Percentiles rank a stretch among this genome's conserved stretches.
These are phyloP conservation scores for Dactylonectria estremocensis DNA, from an alignment of 2,329 filamentous ascomycete species.

Conservation along the genomic window DNA sequence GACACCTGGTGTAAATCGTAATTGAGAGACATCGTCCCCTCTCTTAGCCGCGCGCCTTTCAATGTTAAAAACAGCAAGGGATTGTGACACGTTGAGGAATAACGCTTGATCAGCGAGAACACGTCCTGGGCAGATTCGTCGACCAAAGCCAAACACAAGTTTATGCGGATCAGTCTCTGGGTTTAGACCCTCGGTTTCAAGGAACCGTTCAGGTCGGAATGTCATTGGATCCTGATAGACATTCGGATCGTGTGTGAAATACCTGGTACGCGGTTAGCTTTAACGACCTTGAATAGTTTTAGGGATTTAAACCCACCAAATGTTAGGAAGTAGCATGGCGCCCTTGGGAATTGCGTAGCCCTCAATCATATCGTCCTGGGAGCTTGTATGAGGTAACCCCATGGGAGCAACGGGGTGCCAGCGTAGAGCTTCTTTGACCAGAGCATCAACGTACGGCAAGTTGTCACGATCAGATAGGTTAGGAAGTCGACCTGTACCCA, in stretches of 20 bases:
- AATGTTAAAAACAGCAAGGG: constrained; percentile 63
- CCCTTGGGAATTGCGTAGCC: constrained; percentile 45
- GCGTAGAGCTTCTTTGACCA: constrained; percentile 48
- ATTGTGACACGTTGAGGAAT: constrained; percentile 56
- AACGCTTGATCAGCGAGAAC: constrained; percentile 49
- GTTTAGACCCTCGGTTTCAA: constrained; percentile 31
- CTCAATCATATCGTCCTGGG: constrained; percentile 43
- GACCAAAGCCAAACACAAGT: constrained; percentile 54
- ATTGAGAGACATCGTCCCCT: neutral
- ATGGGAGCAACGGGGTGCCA: constrained; percentile 52
- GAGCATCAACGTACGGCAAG: constrained; percentile 48
- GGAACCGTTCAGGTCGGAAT: constrained; percentile 37
- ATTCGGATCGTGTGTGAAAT: constrained; percentile 37
- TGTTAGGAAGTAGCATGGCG: constrained; percentile 36
- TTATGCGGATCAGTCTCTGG: constrained; percentile 47
- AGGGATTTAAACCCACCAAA: constrained; percentile 30
- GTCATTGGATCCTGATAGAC: constrained; percentile 31
- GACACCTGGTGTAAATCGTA: constrained; percentile 34
- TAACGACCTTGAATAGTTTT: neutral
- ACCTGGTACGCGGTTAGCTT: constrained; percentile 12
- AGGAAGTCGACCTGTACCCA: constrained; percentile 48
- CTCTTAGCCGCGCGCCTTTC: neutral
- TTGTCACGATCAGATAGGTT: constrained; percentile 39
- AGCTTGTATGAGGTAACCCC: constrained; percentile 56
- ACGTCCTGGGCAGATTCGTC: constrained; percentile 52